A percentile compares a stretch with the other conserved stretches of the same genome.
Evolutionary conservation across 2,329 filamentous ascomycete genomes (phyloP).

Genomic region (Parascedosporium putredinis): DNA sequence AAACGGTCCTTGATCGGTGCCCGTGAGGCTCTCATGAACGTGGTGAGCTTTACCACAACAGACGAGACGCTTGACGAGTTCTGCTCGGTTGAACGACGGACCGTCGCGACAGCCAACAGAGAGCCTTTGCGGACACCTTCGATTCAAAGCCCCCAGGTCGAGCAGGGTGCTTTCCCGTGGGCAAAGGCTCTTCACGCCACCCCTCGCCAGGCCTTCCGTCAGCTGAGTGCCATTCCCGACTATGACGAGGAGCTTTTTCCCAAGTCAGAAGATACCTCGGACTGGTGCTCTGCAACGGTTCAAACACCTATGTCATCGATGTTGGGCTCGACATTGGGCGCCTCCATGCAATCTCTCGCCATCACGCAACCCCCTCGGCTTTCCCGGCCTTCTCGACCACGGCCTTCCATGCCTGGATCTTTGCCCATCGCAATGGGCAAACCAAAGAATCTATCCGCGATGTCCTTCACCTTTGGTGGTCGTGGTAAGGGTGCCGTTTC

Average conservation of each 20-base stretch:
- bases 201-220: slow-evolving; percentile 57
- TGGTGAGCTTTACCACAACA: slow-evolving; percentile 84
- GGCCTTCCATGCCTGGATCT: slow-evolving; percentile 43
- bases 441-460: slow-evolving; percentile 56
- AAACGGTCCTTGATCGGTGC: slow-evolving; percentile 75
- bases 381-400: slow-evolving; percentile 32
- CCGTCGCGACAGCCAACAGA: slow-evolving; percentile 69
- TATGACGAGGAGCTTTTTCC: slow-evolving; percentile 79
- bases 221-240: slow-evolving; percentile 78
- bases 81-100: slow-evolving; percentile 69
- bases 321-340: slow-evolving; percentile 69
- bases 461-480: slow-evolving; percentile 66
- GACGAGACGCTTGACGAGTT: slow-evolving; percentile 91
- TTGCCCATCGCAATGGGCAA: slow-evolving; percentile 73
- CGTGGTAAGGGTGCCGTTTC: slow-evolving; percentile 70
- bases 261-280: slow-evolving; percentile 58
- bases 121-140: slow-evolving; percentile 94
- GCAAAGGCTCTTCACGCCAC: slow-evolving; percentile 76
- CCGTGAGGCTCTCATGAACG: slow-evolving; percentile 66
- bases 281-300: slow-evolving; percentile 70
- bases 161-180: slow-evolving; percentile 86
- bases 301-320: slow-evolving; percentile 75
- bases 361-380: slow-evolving; percentile 28
- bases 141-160: slow-evolving; percentile 75
- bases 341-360: slow-evolving; percentile 67